Conservation (phyloP, 2,329 filamentous ascomycete genomes). For the Paraphoma sp. region DNA sequence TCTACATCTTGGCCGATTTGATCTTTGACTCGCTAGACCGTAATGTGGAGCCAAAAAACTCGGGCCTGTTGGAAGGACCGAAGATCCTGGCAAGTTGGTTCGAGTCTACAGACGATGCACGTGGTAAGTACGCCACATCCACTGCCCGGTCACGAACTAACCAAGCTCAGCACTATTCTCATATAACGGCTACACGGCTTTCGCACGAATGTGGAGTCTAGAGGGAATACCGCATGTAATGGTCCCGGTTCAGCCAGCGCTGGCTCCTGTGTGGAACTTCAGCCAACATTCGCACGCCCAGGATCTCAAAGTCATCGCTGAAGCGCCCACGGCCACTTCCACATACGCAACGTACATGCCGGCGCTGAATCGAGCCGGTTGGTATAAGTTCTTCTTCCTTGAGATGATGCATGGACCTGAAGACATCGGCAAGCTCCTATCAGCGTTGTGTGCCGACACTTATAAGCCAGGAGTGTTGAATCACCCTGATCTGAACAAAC, state of each 20-base stretch:
- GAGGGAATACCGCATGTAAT: slow-evolving; percentile 44
- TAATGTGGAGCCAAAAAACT: slow-evolving; percentile 44
- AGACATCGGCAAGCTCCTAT: slow-evolving; percentile 34
- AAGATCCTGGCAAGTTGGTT: slow-evolving; percentile 43
- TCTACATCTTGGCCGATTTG: slow-evolving; percentile 44
- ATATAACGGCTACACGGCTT: slow-evolving; percentile 36
- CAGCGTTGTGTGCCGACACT: slow-evolving; percentile 35
- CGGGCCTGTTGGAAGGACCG: slow-evolving; percentile 41
- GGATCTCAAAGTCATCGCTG: slow-evolving; percentile 25
- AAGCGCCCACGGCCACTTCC: slow-evolving; percentile 11
- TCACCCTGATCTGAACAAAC: slow-evolving; percentile 40
- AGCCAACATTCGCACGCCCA: slow-evolving; percentile 30
- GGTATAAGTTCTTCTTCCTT: slow-evolving; percentile 46
- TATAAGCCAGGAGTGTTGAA: slow-evolving; percentile 40
- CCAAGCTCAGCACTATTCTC: slow-evolving; percentile 31
- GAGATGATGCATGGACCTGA: slow-evolving; percentile 36
- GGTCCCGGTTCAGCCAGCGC: slow-evolving; percentile 35
- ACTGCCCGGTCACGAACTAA: not conserved
- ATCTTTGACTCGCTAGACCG: slow-evolving; percentile 42
- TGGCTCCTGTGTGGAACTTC: slow-evolving; percentile 41
- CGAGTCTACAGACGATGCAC: slow-evolving; percentile 34
- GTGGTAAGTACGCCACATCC: slow-evolving; percentile 25
- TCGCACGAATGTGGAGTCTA: slow-evolving; percentile 41
- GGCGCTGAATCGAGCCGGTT: slow-evolving; percentile 43
- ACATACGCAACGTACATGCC: slow-evolving; percentile 38